A percentile compares a stretch with the other conserved stretches of the same genome.
These are phyloP conservation scores for Xerocomellus intermedius DNA, from an alignment of 768 basidiomycete species.

Conservation along the genomic window DNA sequence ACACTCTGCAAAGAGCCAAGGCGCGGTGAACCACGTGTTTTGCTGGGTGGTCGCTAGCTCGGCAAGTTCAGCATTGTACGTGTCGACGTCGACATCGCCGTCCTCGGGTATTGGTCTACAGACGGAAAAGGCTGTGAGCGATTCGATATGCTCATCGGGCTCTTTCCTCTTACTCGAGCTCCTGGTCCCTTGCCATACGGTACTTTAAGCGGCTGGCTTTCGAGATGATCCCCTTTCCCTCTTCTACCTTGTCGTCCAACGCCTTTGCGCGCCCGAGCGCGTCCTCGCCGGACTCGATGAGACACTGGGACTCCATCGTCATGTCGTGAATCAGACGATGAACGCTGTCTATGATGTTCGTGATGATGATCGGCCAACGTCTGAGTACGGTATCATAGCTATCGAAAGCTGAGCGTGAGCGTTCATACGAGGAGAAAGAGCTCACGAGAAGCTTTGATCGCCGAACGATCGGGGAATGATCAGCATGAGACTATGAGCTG, in stretches of 20 bases:
- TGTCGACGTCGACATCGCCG: conserved; percentile 61
- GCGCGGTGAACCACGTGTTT: conserved; percentile 86
- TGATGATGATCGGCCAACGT: conserved; percentile 85
- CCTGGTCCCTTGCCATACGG: conserved; percentile 78
- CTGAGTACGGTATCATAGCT: conserved; percentile 79
- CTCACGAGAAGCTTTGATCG: conserved; percentile 62
- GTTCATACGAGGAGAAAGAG: not conserved
- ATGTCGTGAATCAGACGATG: conserved; percentile 67
- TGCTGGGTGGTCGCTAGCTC: conserved; percentile 43
- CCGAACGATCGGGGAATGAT: not conserved
- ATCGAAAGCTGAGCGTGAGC: conserved; percentile 3
- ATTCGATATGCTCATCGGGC: not conserved
- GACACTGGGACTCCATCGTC: conserved; percentile 38
- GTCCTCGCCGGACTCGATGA: conserved; percentile 7
- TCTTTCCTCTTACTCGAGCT: conserved; percentile 52
- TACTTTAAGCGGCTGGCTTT: conserved; percentile 79
- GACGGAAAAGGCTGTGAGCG: not conserved
- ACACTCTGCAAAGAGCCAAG: conserved; percentile 97
- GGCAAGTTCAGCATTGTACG: conserved; percentile 77
- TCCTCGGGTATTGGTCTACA: conserved; percentile 70
- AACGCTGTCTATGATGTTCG: conserved; percentile 73
- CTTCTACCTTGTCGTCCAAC: conserved; percentile 50
- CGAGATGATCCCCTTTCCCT: conserved; percentile 77
- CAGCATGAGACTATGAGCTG: not conserved
- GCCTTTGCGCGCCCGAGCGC: conserved; percentile 19